Percentiles rank a stretch among this genome's conserved stretches.
phyloP scores from a whole-genome alignment of 495 filamentous ascomycete species.

The Daldinia bambusicola region DNA sequence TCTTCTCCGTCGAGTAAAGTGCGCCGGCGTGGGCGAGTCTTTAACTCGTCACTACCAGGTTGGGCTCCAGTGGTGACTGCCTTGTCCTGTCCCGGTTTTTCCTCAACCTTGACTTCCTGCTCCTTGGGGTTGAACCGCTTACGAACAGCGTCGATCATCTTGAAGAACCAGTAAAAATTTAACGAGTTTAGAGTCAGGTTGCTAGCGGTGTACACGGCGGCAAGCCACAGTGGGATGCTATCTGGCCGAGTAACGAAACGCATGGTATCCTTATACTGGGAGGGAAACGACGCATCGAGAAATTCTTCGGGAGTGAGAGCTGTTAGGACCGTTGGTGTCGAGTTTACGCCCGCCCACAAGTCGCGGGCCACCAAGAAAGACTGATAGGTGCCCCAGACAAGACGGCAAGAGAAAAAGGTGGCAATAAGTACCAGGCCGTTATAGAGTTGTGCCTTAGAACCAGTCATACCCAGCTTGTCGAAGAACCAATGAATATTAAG shows the following conservation, averaged over 20 bases:
- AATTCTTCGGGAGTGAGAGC: slow-evolving; percentile 44
- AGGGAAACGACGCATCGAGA: slow-evolving; percentile 46
- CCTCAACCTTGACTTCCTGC: slow-evolving; percentile 33
- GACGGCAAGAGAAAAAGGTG: slow-evolving; percentile 86
- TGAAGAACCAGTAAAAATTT: slow-evolving; percentile 96
- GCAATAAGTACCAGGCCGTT: slow-evolving; percentile 47
- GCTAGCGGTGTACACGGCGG: slow-evolving; percentile 74
- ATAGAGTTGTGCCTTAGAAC: slow-evolving; percentile 62
- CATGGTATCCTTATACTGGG: slow-evolving; percentile 57
- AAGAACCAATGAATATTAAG: slow-evolving; percentile 99
- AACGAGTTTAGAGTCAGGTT: slow-evolving; percentile 86
- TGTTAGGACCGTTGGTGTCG: slow-evolving; percentile 48
- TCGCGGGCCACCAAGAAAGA: slow-evolving; percentile 80
- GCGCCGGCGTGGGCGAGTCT: slow-evolving; percentile 39
- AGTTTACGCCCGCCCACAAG: slow-evolving; percentile 72
- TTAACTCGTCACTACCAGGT: slow-evolving; percentile 19
- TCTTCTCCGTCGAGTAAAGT: slow-evolving; percentile 50
- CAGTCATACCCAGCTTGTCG: slow-evolving; percentile 96
- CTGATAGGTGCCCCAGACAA: slow-evolving; percentile 92
- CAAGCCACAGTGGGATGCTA: slow-evolving; percentile 82
- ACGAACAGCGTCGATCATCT: slow-evolving; percentile 92
- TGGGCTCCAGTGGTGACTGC: slow-evolving; percentile 33
- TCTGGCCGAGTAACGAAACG: slow-evolving; percentile 56
- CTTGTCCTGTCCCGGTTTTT: slow-evolving; percentile 30
- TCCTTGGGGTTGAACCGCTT: slow-evolving; percentile 82